Conservation (phyloP, 2,329 filamentous ascomycete species). For the Hymenotorrendiella dingleyae region DNA sequence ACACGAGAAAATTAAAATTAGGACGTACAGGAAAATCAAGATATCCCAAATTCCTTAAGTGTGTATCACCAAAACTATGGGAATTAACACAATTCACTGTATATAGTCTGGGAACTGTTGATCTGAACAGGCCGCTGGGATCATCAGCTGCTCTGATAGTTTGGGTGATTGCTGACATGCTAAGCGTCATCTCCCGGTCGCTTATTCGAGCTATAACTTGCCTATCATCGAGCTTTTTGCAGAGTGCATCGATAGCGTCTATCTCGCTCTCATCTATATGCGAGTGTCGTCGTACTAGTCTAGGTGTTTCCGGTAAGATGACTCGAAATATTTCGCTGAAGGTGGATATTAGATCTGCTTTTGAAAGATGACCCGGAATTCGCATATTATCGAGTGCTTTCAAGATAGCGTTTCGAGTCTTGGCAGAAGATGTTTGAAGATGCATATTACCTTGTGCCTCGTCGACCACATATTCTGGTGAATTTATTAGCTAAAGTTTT, state of each 20-base stretch:
- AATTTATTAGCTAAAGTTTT: too few species aligned
- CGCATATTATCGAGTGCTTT: conserved; percentile 32
- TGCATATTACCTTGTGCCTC: conserved; percentile 31
- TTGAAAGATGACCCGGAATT: conserved; percentile 31
- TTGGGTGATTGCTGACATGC: conserved; percentile 32
- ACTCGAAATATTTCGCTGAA: conserved; percentile 34
- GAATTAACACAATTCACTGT: conserved; percentile 33
- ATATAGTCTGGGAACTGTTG: conserved; percentile 31
- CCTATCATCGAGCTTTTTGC: conserved; percentile 30
- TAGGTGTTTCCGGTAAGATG: conserved; percentile 34
- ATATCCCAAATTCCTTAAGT: conserved; percentile 28
- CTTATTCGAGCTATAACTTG: conserved; percentile 36
- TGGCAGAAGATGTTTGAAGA: conserved; percentile 31
- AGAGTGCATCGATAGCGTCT: conserved; percentile 34
- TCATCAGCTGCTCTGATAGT: conserved; percentile 34
- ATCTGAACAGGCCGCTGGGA: conserved; percentile 28
- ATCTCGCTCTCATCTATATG: conserved; percentile 31
- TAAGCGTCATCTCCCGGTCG: conserved; percentile 34
- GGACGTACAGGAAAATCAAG: conserved; percentile 28
- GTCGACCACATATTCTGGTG: conserved; percentile 34
- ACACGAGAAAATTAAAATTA: neutral
- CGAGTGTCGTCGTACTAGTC: conserved; percentile 24
- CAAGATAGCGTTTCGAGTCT: conserved; percentile 35
- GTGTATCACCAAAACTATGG: conserved; percentile 34
- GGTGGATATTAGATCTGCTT: conserved; percentile 31